Conservation (phyloP, 306 rosid species). For the Nissolia schottii region DNA sequence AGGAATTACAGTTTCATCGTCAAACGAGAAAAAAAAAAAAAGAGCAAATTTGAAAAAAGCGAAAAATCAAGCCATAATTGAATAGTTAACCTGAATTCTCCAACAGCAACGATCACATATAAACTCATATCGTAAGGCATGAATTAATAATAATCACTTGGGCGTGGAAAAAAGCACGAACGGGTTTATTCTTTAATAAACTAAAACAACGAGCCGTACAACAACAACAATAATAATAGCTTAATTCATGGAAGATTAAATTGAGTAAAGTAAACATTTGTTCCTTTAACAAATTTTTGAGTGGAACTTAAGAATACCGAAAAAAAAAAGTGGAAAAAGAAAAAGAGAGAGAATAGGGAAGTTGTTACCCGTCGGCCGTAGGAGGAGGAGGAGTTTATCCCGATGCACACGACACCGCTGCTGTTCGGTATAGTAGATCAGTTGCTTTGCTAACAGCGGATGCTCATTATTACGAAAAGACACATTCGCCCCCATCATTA, state of each 20-base stretch:
- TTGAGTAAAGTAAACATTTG: not conserved
- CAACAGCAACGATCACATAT: not conserved
- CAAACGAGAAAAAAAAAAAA: not conserved
- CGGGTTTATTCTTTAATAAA: not conserved
- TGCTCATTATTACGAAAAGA: not conserved
- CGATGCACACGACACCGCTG: not conserved
- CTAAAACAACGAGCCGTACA: not conserved
- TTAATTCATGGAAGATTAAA: not conserved
- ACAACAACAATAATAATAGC: not conserved
- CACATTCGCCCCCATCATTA: constrained; percentile 5
- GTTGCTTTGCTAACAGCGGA: not conserved
- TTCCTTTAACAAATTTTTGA: not conserved
- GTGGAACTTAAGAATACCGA: not conserved
- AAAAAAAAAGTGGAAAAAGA: too few relatives aligned
- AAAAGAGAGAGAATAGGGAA: not conserved
- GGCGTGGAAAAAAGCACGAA: not conserved
- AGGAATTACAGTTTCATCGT: not conserved
- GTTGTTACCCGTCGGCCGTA: not conserved
- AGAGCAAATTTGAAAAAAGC: not conserved
- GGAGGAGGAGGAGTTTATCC: not conserved
- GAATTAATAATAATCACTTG: not conserved
- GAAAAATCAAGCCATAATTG: not conserved
- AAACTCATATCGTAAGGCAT: not conserved
- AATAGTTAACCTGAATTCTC: not conserved
- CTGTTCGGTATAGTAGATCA: not conserved